These are phyloP conservation scores for Penstemon davidsonii DNA, from an alignment of 257 asterid species.

Conservation along the genomic window DNA sequence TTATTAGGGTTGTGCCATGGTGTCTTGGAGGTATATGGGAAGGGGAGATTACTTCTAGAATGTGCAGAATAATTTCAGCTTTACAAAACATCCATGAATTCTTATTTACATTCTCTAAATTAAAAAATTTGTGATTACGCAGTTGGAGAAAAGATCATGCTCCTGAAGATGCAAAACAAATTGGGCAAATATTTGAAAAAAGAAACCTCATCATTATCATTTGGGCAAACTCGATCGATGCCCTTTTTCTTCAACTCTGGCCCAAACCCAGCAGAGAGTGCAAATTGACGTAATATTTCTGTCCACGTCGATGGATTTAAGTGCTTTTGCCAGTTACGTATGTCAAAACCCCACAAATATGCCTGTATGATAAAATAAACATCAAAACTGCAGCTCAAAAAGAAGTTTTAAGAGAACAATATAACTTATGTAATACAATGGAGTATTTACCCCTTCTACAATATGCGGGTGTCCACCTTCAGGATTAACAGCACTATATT, in stretches of 20 bases:
- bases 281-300: conserved; percentile 88
- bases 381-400: conserved; percentile 22
- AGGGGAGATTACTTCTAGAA: neutral
- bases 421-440: conserved; percentile 2
- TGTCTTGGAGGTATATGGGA: neutral
- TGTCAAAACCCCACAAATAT: conserved; percentile 93
- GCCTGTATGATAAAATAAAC: conserved; percentile 57
- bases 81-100: neutral
- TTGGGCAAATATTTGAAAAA: conserved; percentile 1
- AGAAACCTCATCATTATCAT: conserved; percentile 74
- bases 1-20: conserved; percentile 3
- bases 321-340: conserved; percentile 88
- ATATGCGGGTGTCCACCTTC: conserved; percentile 99
- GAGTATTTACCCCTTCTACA: conserved; percentile 89
- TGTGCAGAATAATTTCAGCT: conserved; percentile 8
- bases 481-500: conserved; percentile 86
- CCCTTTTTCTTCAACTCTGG: conserved; percentile 75
- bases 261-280: conserved; percentile 95
- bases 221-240: conserved; percentile 45
- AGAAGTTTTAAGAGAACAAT: neutral
- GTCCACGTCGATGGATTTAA: conserved; percentile 93
- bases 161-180: neutral
- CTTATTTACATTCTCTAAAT: neutral
- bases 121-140: neutral
- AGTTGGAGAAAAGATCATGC: conserved; percentile 9